Base-by-base conservation (phyloP, 805 yeast genomes). In the Metschnikowia baotianmanensis region DNA sequence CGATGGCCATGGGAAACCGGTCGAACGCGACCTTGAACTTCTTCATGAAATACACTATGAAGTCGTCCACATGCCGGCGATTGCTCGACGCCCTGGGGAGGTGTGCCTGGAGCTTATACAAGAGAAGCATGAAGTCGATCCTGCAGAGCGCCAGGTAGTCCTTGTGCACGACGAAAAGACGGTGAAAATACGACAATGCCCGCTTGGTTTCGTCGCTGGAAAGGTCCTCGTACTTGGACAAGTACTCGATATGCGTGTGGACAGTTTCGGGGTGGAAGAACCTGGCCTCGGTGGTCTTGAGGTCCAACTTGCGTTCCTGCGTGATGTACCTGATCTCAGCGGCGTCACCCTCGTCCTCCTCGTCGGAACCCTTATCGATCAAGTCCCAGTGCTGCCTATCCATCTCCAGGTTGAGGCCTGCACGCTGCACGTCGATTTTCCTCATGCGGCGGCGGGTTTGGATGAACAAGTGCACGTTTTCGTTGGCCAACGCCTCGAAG, bases 101-200 rank as follows among this genome's bases (percentile, higher is more conserved):
- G 6, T 82, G 79, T 23, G 66, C 65, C 20, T 72, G 54, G 13
- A 74, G 58, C 27, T 69, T 71, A 10, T 79, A 65, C 6, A 84
- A 62, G 52, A 84, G 64, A 20, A 74, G 52, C 74, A 91, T 75
- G 55, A 93, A 79, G 57, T 90, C 96, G 24, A 93, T 56, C 36
- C 96, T 67, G 52, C 72, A 82, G 24, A 86, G 59, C 0, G 80
- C 67, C 30, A 80, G 78, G 36, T 71, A 73, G 42, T 84, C 82
- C 29, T 78, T 73, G 34, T 78, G 71, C 2, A 62, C 52, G 34
- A 83, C 80, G 49, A 88, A 79, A 1, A 87, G 61, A 22, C 86
- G 68, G 55, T 86, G 87, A 54, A 89, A 80, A 55, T 77, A 91
- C 1, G 83, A 68, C 7, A 93, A 56, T 9, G 83, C 80, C 34